Percentiles rank a stretch among this genome's conserved stretches.
These are phyloP conservation scores for Chlamydomonas sphaeroides DNA, from an alignment of 139 green algal species.

Conservation along the genomic window DNA sequence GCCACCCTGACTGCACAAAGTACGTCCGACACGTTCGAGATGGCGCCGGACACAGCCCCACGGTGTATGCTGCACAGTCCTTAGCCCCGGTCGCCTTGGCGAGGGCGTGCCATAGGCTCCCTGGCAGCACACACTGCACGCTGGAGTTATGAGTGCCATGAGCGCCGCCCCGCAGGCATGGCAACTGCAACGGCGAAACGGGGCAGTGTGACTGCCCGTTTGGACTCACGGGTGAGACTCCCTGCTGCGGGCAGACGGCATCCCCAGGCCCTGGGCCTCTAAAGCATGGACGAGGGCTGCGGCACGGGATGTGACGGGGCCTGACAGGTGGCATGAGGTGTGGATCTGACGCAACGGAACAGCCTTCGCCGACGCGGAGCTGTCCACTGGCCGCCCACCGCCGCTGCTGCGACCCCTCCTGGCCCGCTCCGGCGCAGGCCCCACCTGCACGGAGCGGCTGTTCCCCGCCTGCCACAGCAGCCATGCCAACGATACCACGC, in stretches of 20 bases:
- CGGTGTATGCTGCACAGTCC: no score
- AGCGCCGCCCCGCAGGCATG: no score
- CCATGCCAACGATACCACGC: background rate
- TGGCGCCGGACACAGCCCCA: no score
- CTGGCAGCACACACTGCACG: no score
- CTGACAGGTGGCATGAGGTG: background rate
- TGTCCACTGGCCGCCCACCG: background rate
- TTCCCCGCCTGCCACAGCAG: constrained; percentile 34
- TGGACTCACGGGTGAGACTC: background rate
- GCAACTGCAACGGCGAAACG: constrained; percentile 28
- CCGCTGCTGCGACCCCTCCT: background rate
- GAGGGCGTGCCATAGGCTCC: no score
- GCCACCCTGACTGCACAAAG: constrained; percentile 11
- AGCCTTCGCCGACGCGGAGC: background rate
- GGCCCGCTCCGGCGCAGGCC: background rate
- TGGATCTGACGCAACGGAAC: background rate
- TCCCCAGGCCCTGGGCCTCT: no score
- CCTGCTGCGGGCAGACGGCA: no score
- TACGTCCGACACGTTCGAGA: background rate
- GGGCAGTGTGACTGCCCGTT: constrained; percentile 29
- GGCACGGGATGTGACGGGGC: background rate
- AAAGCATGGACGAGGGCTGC: no score
- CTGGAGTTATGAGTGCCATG: no score
- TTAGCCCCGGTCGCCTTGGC: no score
- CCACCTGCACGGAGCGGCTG: constrained; percentile 16